phyloP scores from a whole-genome alignment of 108 stramenopile species.

The Cyclotella sp. region DNA sequence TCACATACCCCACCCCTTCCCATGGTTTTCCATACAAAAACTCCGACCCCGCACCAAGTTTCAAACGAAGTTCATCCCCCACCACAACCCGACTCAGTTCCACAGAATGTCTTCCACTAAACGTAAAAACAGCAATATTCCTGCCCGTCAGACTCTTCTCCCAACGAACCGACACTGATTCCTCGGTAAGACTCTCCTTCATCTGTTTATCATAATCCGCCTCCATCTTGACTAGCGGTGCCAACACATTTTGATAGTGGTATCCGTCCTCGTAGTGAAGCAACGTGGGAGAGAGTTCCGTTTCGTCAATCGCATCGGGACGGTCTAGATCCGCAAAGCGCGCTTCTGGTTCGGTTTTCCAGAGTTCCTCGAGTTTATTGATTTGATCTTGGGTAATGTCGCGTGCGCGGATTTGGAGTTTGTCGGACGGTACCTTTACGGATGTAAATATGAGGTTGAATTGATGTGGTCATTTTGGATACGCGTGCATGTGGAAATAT shows the following conservation, averaged over 20 bases:
- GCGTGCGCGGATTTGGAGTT: conserved; percentile 77
- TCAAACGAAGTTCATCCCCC: conserved; percentile 95
- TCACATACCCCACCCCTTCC: conserved; percentile 93
- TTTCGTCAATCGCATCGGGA: conserved; percentile 86
- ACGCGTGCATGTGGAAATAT: background rate
- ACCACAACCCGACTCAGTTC: conserved; percentile 86
- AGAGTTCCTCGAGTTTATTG: conserved; percentile 93
- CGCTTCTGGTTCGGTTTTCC: conserved; percentile 94
- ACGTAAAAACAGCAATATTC: conserved; percentile 85
- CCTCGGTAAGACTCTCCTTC: conserved; percentile 92
- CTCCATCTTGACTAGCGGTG: conserved; percentile 97
- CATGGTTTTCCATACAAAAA: conserved; percentile 86
- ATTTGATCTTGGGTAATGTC: conserved; percentile 93
- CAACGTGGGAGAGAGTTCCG: conserved; percentile 85
- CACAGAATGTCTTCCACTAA: conserved; percentile 72
- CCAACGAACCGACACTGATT: conserved; percentile 90
- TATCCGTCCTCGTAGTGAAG: conserved; percentile 96
- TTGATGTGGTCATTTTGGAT: background rate
- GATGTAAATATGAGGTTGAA: background rate
- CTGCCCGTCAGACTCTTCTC: conserved; percentile 90
- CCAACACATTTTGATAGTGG: conserved; percentile 98
- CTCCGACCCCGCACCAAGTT: conserved; percentile 78
- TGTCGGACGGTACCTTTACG: conserved; percentile 75
- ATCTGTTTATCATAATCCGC: conserved; percentile 97
- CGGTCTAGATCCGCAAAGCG: conserved; percentile 89